phyloP scores from a whole-genome alignment of 805 yeast species.

The Helenozyma baotianmanensis region DNA sequence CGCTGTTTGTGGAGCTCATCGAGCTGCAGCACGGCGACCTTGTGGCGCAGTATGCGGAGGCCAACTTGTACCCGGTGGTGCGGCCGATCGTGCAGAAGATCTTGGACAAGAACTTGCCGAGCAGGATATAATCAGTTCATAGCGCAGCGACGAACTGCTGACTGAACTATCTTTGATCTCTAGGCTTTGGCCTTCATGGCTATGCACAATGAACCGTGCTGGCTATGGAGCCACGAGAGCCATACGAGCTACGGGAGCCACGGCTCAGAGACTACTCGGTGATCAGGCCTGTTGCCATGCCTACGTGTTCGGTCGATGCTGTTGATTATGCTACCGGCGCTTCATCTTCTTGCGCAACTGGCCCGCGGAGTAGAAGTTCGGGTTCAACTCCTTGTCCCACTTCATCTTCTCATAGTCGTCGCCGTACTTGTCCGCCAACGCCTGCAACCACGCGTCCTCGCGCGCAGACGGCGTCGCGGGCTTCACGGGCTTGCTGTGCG shows the following conservation, averaged over 20 bases:
- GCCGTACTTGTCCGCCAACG: constrained; percentile 71
- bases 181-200: no score
- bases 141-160: no score
- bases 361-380: constrained; percentile 79
- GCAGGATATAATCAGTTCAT: constrained; percentile 1
- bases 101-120: constrained; percentile 26
- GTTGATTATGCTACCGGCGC: constrained; percentile 55
- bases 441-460: constrained; percentile 68
- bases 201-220: no score
- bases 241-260: no score
- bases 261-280: no score
- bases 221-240: no score
- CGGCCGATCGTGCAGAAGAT: constrained; percentile 31
- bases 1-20: constrained; percentile 81
- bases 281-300: no score
- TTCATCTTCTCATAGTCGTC: constrained; percentile 87
- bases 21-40: constrained; percentile 52
- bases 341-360: constrained; percentile 68
- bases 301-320: no score
- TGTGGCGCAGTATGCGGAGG: constrained; percentile 30
- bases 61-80: constrained; percentile 37
- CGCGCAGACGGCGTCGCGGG: constrained; percentile 62
- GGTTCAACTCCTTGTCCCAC: constrained; percentile 84
- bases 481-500: constrained; percentile 44
- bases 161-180: no score